Evolutionary conservation across 176 grass and related monocot genomes (phyloP), one percentile per base, ranked within the genome.

Genomic region (Oryza longistaminata): DNA sequence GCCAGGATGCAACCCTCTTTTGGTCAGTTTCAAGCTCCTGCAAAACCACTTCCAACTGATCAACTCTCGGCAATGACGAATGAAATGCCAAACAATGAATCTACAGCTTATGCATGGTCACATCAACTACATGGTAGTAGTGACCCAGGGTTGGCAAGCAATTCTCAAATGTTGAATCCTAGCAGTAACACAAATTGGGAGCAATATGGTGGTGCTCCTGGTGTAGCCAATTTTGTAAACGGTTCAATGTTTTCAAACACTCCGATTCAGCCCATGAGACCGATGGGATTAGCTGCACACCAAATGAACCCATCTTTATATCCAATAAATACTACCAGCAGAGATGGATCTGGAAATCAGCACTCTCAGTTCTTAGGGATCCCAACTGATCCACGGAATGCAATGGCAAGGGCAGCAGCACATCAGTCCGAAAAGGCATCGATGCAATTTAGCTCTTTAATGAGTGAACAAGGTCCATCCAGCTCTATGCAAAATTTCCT

Each of bases 261-360:
- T 84, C 97, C 92, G 69, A 88, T 40, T 74, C 97, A 89, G 83
- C 31, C 87, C 9, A 82, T 92, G 80, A 81, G 86, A 77, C 82
- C 80, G n/a, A 87, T 92, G 91, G 91, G 91, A n/a, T 70, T 90
- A 69, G 70, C 83, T 70, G 87, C 81, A 3, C 89, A 92, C 58
- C 96, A 98, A 78, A 50, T 93, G 75, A 86, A 95, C 44, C 96
- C 91, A 31, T 85, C 93, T 71, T 91, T 95, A 42, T 93, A 90
- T 88, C 84, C 77, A 81, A 85, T 94, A 79, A 85, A 85, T 85
- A 82, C 79, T 40, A 85, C 84, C 40, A 88, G 70, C 79, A 94
- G 78, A 80, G 77, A 82, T 80, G 79, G 71, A n/a, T 77, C 82
- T 85, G 78, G 75, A 75, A 92, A 94, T 78, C 93, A 95, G 82